Base-by-base conservation (phyloP, 129 eudicot genomes). In the Flaveria ramosissima region DNA sequence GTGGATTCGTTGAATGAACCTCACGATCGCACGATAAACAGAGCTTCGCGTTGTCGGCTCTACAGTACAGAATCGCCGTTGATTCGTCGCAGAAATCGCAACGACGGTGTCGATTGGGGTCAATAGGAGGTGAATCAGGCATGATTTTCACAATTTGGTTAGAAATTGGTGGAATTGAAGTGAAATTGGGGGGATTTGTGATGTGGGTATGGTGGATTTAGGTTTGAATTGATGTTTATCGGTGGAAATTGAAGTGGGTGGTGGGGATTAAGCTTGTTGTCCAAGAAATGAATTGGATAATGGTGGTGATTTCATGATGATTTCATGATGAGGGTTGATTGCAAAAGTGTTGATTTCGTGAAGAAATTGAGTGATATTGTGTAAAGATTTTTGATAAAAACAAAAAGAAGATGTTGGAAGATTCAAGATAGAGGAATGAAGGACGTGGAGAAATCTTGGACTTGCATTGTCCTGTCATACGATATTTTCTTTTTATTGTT, bases 31-130 rank as follows among this genome's bases (percentile, higher is more conserved):
- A 93, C 12, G 78, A 70, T 47, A 93, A 67, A 20, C 96, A 90
- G 48, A 93, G 89, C 82, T 85, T 86, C 0, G 98, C 96, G 5
- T 90, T 83, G 59, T 93, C 98, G 6, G 98, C 96, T 64, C 94
- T 72, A 79, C 98, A 93, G 73, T 90, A 90, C 12, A 93, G 63
- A 5, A 90, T 50, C 0, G 98, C 96, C 17, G 75, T 27, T 6
- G 92, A 73, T 45, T 86, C 67, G 7, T 83, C 72, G 78, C 98
- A 93, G 86, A 85, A 88, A 73, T 93, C 96, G 69, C 98, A 93
- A 7, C 83, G 76, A 3, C 85, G 88, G 5, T 42, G 68, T 9
- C 60, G 56, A 19, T 45, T 59, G 60, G 2, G 48, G 10, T 20
- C 55, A 11, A 47, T 16, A 0, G 56, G 43, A 15, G 83, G 76